Base-by-base conservation (phyloP, 2,329 filamentous ascomycete genomes). In the Fusarium ramigenum region DNA sequence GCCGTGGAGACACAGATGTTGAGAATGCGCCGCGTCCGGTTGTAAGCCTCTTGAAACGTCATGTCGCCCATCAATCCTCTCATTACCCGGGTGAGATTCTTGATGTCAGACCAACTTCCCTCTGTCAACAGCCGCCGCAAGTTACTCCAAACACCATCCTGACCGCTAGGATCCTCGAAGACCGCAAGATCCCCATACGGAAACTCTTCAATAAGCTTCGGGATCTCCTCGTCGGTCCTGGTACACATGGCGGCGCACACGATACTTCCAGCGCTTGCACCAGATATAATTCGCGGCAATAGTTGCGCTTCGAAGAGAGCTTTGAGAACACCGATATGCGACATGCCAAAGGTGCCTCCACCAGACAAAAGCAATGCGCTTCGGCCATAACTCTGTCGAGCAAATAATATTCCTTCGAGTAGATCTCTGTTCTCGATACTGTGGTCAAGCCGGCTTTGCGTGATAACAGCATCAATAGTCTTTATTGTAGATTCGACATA, bases 11-110 rank as follows among this genome's bases (percentile, higher is more conserved):
- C 95, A 66, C 93, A 95, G 42, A 98, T 97, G 80, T 98, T 98
- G 78, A 97, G 89, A 69, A 98, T 95, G 66, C 95, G 90, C 34
- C 94, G 90, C 0, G 95, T 97, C n/a, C 95, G 92, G 79, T 97
- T 97, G 84, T 98, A 98, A 2, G 95, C 94, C 82, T 98, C 96
- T 78, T 96, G 93, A 76, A 98, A 98, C 0, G 96, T 98, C 77
- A 97, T 92, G 77, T 98, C 93, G 42, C 95, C 95, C 12, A 97
- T 87, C 78, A 96, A 85, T 37, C 87, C 87, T 61, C 90, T 89
- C 93, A 98, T 96, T 10, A 97, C 94, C 52, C 92, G 88, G 5
- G 90, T 92, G 54, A 98, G 84, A 80, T 97, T 91, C 30, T 89
- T 89, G 76, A 97, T 97, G 78, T 98, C 94, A 70, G 95, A 93